These are phyloP conservation scores for Alternaria sp. DNA, from an alignment of 2,329 filamentous ascomycete species.

Conservation along the genomic window DNA sequence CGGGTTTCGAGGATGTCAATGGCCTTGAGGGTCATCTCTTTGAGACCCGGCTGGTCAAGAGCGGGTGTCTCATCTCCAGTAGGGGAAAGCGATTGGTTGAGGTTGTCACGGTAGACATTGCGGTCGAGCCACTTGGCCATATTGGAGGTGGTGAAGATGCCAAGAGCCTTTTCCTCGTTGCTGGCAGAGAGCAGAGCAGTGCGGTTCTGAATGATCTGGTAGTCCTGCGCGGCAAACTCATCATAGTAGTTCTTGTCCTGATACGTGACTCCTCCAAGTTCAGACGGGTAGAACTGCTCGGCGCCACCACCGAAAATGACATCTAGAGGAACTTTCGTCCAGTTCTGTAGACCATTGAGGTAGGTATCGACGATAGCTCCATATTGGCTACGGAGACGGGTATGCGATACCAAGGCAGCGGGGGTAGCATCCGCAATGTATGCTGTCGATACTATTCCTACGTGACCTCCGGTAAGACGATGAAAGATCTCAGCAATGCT, in stretches of 20 bases:
- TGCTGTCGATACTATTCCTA: constrained; percentile 76
- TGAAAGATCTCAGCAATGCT: constrained; percentile 80
- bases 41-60: constrained; percentile 79
- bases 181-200: constrained; percentile 68
- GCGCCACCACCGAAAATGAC: constrained; percentile 84
- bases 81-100: constrained; percentile 73
- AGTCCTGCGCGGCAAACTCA: constrained; percentile 74
- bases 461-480: constrained; percentile 68
- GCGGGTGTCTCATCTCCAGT: constrained; percentile 69
- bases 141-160: constrained; percentile 77
- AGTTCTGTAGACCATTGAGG: constrained; percentile 69
- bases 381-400: constrained; percentile 71
- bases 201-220: constrained; percentile 75
- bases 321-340: constrained; percentile 75
- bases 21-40: constrained; percentile 89
- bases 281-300: constrained; percentile 71
- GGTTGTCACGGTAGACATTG: constrained; percentile 77
- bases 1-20: constrained; percentile 75
- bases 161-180: constrained; percentile 69
- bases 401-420: constrained; percentile 67
- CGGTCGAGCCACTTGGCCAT: constrained; percentile 87
- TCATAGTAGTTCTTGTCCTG: constrained; percentile 74
- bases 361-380: constrained; percentile 77
- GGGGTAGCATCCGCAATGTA: constrained; percentile 83
- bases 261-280: constrained; percentile 67